Base-by-base conservation (phyloP, 495 filamentous ascomycete genomes). In the Usnea hakonensis region DNA sequence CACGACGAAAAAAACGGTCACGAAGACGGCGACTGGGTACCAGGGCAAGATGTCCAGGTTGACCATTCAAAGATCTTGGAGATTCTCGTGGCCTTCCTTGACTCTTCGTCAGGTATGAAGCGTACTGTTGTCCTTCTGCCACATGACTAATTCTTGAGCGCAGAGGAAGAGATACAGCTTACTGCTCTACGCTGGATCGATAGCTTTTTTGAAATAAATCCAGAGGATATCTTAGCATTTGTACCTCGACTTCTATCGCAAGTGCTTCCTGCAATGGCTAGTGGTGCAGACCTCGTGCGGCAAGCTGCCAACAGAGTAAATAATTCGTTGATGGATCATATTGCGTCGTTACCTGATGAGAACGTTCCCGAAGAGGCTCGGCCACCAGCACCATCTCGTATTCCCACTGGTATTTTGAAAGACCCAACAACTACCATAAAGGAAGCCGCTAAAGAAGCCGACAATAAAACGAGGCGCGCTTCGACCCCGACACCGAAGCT, bases 181-280 rank as follows among this genome's bases (percentile, higher is more conserved):
- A 94, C 92, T 54, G 90, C 94, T 14, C 78, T 99, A 23, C 85
- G 91, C 44, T 99, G 95, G 95, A 90, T 97, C 66, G 92, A 96
- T 63, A 87, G 86, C 50, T 97, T 99, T 70, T 90, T 99, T 65
- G 92, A 96, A 46, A 96, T 99, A 52, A 96, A 90, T 65, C 93
- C 94, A 6, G 95, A 96, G 71, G 95, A 97, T 65, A 93, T 99
- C n/a, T 81, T 99, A 40, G 87, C 87, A 3, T 97, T 97, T 72
- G 91, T 95, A 2, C 95, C 95, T 17, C 85, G 90, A 57, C 85
- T 99, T 48, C 75, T 99, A 40, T 90, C 90, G 2, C 91, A 96
- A 68, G 87, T 99, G 10, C 82, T 99, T 14, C 95, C 95, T 21
- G 92, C 91, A 26, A 91, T 99, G 85, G 90, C 93, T 10, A 95